Base-by-base conservation (phyloP, 2,329 filamentous ascomycete species). In the Cladosporium halotolerans region DNA sequence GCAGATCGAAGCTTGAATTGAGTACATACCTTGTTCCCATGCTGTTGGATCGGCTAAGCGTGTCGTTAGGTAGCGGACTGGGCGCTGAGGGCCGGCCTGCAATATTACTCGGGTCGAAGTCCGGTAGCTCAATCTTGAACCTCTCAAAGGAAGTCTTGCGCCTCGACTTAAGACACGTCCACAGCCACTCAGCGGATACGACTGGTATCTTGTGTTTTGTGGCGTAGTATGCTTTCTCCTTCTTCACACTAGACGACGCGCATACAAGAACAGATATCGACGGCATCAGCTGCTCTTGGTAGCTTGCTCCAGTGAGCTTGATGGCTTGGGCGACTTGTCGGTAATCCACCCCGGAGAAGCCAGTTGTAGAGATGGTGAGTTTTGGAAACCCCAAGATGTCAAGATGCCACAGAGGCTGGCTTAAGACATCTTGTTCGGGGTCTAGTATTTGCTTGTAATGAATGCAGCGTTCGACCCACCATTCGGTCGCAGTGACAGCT, bases 381-480 rank as follows among this genome's bases (percentile, higher is more conserved):
- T 72, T 75, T 9, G 79, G 70, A 62, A 96, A 92, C 1, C 80
- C 87, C 11, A 59, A n/a, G 3, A 66, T 41, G 10, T 55, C 34
- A 5, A 52, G 16, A 31, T 74, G 72, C 5, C 82, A 77, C 57
- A 96, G 88, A 2, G 93, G 90, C 6, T 82, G 82, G 55, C 89
- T 90, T 19, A 95, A 79, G 39, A 88, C 78, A 66, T 93, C 83
- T 4, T 81, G 76, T 48, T 76, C 73, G 4, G 90, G 89, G 31
- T 86, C 75, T 44, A 89, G 76, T 61, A 92, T 80, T 23, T 72
- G 74, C 68, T 88, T 93, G 58, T 82, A 81, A 66, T 91, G 84
- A 38, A 99, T 74, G 67, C 92, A 97, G 45, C 83, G 82, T 71
- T 99, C 93, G 49, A 99, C 78, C 80, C 92, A 99, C 78, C 93